Evolutionary conservation across 208 protist genomes (phyloP).

Genomic region (Leishmania turanica): DNA sequence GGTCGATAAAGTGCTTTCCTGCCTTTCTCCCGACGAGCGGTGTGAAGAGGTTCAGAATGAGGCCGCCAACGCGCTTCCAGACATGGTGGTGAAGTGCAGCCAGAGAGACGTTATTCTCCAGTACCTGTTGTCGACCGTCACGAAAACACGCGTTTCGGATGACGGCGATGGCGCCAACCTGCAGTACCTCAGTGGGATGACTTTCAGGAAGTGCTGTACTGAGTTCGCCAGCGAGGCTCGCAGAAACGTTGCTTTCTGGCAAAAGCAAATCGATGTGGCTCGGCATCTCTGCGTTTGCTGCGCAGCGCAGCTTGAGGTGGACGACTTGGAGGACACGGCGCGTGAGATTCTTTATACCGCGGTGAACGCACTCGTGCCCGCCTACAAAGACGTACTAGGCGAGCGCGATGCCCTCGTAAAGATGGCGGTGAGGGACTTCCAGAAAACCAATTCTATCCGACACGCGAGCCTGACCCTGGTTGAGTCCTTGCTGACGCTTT

Average conservation of each 20-base stretch:
- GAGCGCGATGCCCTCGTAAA: background rate
- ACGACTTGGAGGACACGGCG: slow-evolving; percentile 7
- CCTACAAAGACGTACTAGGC: slow-evolving; percentile 28
- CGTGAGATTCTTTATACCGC: slow-evolving; percentile 36
- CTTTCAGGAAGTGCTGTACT: slow-evolving; percentile 45
- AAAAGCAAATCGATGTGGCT: slow-evolving; percentile 32
- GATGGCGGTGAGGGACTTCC: slow-evolving; percentile 26
- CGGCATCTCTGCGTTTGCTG: slow-evolving; percentile 20
- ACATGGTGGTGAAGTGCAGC: slow-evolving; percentile 36
- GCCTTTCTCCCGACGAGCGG: slow-evolving; percentile 42
- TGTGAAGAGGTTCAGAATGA: slow-evolving; percentile 41
- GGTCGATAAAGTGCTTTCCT: slow-evolving; percentile 40
- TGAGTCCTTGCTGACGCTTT: slow-evolving; percentile 23
- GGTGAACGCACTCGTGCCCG: slow-evolving; percentile 29
- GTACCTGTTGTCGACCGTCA: slow-evolving; percentile 30
- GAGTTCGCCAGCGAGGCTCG: slow-evolving; percentile 45
- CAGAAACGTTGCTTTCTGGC: slow-evolving; percentile 43
- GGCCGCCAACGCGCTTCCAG: slow-evolving; percentile 28
- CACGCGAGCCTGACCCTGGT: slow-evolving; percentile 24
- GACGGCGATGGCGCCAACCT: slow-evolving; percentile 31
- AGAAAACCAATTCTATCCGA: slow-evolving; percentile 16
- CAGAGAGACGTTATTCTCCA: slow-evolving; percentile 43
- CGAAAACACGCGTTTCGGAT: slow-evolving; percentile 12
- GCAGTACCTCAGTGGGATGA: slow-evolving; percentile 47
- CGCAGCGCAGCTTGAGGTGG: slow-evolving; percentile 10